Evolutionary conservation across 2,329 filamentous ascomycete species (phyloP), one percentile per base, ranked within the genome.

Genomic region (Chaetomium sp.): DNA sequence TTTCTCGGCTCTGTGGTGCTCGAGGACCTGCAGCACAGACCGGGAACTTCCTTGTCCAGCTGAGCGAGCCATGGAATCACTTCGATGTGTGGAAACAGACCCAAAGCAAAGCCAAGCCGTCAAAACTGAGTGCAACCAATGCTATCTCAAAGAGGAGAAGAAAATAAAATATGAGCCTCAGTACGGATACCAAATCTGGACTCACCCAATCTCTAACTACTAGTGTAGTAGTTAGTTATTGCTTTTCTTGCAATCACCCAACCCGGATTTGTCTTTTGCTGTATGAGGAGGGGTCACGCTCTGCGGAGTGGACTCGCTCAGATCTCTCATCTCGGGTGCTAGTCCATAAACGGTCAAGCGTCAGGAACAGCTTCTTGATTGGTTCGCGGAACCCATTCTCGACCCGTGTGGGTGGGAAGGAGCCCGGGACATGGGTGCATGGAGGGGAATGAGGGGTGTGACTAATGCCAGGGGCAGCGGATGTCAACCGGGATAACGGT

Each of bases 361-460:
- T 68, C 77, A 80, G 76, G 77, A 67, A 79, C 78, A 73, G 68
- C 38, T 21, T 35, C 69, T n/a, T 74, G 66, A 80, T 81, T 81
- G 78, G 79, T 54, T 67, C 73, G 74, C 77, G 74, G 75, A 76
- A 74, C 65, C 65, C 59, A 57, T 70, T 33, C 69, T 67, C 71
- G 72, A 74, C 69, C 73, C 74, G 74, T 71, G 67, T 67, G 68
- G 66, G 72, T 73, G 70, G 68, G 70, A 67, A 65, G 65, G 57
- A 47, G 45, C 45, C 45, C 45, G 21, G n/a, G 45, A 60, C 54
- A 27, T 53, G 45, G 60, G 38, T 42, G 38, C 38, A 42, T 42
- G 38, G 38, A 42, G 38, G 38, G 38, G 38, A 16, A 42, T 42
- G 38, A 42, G 53, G 63, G 45, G 65, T 60, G 65, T 38, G 60